A percentile compares a stretch with the other conserved stretches of the same genome.
Conservation (phyloP, 305 asterid genomes). For the Fraxinus greggii region DNA sequence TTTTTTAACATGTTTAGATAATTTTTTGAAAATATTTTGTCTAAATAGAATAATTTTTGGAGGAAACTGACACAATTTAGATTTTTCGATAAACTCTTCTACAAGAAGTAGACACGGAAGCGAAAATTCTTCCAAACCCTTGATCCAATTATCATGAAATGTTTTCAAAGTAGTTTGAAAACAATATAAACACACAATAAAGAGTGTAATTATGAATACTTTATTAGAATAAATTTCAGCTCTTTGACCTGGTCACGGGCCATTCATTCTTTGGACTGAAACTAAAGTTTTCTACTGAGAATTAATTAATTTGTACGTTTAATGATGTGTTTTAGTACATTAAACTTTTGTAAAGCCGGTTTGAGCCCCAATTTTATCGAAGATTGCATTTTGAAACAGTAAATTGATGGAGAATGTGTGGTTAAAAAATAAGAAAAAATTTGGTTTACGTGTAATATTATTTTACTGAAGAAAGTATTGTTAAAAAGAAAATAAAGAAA, state of each 20-base stretch:
- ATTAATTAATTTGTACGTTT: background rate
- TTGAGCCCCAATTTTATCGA: no score
- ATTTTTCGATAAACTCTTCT: background rate
- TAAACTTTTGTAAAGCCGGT: no score
- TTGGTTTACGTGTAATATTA: no score
- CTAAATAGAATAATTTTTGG: no score
- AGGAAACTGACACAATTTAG: background rate
- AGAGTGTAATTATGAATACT: background rate
- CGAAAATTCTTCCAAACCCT: background rate
- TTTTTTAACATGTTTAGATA: background rate
- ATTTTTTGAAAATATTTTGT: no score
- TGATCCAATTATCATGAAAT: background rate
- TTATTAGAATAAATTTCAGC: background rate
- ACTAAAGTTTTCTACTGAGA: background rate
- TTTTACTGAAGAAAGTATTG: no score
- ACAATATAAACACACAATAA: background rate
- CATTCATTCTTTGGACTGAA: background rate
- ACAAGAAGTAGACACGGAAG: background rate
- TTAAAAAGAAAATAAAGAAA: no score
- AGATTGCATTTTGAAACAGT: no score
- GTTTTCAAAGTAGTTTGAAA: background rate
- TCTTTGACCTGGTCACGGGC: background rate
- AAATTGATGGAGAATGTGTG: no score
- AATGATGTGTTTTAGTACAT: background rate
- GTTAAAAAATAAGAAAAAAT: no score